Evolutionary conservation across 1,284 basidiomycete genomes (phyloP), one percentile per base, ranked within the genome.

Genomic region (Microbotryum saponariae): DNA sequence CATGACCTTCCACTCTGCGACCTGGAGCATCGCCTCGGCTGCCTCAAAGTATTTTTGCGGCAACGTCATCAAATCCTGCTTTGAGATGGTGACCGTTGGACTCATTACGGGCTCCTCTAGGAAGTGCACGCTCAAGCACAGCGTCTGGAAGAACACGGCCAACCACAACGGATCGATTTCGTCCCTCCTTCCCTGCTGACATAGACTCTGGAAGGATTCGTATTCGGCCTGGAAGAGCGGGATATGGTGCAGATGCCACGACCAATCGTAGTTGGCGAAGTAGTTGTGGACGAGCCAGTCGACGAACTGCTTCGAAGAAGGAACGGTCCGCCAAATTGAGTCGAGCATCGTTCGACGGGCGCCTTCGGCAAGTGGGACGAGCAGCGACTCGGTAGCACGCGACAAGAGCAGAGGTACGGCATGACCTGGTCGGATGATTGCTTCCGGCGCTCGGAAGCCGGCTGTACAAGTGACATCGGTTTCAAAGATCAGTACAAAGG

Each of bases 101-200:
- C 56, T 54, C 6, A 48, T n/a, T 8, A 62, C 52, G 4, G 50
- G 23, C 3, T 44, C 47, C 20, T 69, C 67, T 50, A 69, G 59
- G 21, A 61, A 51, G 42, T 60, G 59, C 52, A 62, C 60, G 5
- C 63, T 56, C 10, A 60, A 58, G 4, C 65, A 66, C 8, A 69
- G 56, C 1, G 59, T 60, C 56, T 57, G 49, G 47, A 53, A 61
- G 23, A 69, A 54, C 1, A 61, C 50, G 0, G 63, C 57, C 33
- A 69, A 51, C 63, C 62, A 69, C 5, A 65, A 54, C 5, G 65
- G 65, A 56, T 67, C 65, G n/a, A 69, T 51, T 51, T 67, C 63
- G 45, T 61, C 49, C 25, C 56, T 54, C 7, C 65, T 45, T 6
- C 65, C 63, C 33, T 62, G 57, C 20, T 42, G 23, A 10, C 63